A percentile compares a stretch with the other conserved stretches of the same genome.
These are phyloP conservation scores for Coffea eugenioides DNA, from an alignment of 257 asterid genomes.

Conservation along the genomic window DNA sequence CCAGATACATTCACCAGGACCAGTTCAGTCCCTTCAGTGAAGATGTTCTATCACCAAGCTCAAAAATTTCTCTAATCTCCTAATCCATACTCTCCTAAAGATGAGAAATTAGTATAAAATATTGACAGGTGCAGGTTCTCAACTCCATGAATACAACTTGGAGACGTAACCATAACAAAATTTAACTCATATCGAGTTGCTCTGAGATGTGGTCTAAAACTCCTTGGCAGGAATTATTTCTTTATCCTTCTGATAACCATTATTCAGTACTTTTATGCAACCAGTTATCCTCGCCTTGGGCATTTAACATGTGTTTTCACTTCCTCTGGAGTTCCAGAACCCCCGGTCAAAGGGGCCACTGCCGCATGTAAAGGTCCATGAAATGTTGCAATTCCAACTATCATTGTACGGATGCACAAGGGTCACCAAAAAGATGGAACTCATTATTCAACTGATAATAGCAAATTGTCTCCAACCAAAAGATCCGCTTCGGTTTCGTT, in stretches of 20 bases:
- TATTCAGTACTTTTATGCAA: background rate
- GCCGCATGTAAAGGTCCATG: constrained; percentile 15
- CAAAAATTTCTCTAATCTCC: constrained; percentile 7
- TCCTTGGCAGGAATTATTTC: constrained; percentile 2
- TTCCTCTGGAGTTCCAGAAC: constrained; percentile 10
- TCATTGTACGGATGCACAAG: constrained; percentile 54
- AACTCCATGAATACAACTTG: background rate
- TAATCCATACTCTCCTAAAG: constrained; percentile 10
- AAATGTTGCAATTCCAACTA: constrained; percentile 23
- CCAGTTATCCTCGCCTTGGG: background rate
- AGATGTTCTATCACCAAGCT: background rate
- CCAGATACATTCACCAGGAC: constrained; percentile 4
- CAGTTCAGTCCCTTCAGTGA: background rate
- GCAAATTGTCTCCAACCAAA: constrained; percentile 15
- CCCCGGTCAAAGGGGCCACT: constrained; percentile 8
- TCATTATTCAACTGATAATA: constrained; percentile 25
- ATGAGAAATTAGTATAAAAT: background rate
- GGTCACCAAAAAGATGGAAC: constrained; percentile 34
- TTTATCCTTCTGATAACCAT: background rate
- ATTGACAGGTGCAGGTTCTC: background rate
- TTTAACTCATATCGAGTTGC: background rate
- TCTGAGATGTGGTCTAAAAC: background rate
- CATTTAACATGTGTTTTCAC: background rate
- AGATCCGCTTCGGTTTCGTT: constrained; percentile 7
- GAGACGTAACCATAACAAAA: background rate